A percentile compares a stretch with the other conserved stretches of the same genome.
phyloP scores from a whole-genome alignment of 352 stramenopile genomes.

The Pythium monospermum region DNA sequence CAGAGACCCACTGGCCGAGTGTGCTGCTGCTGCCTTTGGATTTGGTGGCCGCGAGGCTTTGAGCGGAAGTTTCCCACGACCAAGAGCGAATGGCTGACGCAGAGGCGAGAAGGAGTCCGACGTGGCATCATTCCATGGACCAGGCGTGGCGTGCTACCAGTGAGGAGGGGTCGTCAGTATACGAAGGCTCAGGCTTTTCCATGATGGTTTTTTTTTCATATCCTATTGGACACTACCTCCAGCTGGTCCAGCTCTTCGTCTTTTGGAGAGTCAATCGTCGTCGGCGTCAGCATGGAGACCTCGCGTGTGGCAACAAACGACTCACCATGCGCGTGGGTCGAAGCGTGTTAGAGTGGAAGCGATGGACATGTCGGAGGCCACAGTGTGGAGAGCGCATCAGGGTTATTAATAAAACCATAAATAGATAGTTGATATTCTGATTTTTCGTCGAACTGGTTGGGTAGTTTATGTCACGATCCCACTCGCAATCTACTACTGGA shows the following conservation, averaged over 20 bases:
- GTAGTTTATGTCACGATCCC: no score
- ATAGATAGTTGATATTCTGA: no score
- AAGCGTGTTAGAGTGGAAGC: no score
- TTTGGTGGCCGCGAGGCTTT: background rate
- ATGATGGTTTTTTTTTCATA: no score
- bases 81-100: no score
- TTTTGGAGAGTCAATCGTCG: constrained; percentile 4
- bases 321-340: background rate
- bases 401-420: no score
- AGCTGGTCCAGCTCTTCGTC: constrained; percentile 20
- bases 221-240: constrained; percentile 11
- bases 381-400: no score
- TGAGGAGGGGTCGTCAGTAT: no score
- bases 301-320: no score
- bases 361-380: background rate
- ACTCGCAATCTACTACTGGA: no score
- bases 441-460: no score
- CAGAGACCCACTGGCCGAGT: background rate
- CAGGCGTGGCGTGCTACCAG: constrained; percentile 15
- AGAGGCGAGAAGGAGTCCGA: constrained; percentile 3
- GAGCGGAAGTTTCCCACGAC: background rate
- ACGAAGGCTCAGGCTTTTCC: no score
- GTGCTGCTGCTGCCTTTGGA: background rate
- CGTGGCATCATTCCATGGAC: constrained; percentile 18
- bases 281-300: background rate